Evolutionary conservation across 148 eudicot genomes (phyloP).

Genomic region (Bassia scoparia): DNA sequence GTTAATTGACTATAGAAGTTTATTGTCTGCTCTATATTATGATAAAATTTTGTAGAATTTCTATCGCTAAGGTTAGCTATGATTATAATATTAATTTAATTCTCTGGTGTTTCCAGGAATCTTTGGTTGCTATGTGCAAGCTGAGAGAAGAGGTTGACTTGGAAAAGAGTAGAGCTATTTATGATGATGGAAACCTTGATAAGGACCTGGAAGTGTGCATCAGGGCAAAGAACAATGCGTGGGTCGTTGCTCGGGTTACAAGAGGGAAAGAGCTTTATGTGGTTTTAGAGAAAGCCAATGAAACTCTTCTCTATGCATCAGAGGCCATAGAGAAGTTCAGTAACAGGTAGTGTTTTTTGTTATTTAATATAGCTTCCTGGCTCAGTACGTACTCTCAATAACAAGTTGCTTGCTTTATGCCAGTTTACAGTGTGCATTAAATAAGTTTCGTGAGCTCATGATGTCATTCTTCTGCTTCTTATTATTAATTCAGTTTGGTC

Average conservation of each 20-base stretch:
- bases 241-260: constrained; percentile 76
- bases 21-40: background rate
- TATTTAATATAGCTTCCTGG: background rate
- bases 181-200: constrained; percentile 46
- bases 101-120: constrained; percentile 50
- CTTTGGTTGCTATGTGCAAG: constrained; percentile 75
- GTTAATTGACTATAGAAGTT: background rate
- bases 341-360: constrained; percentile 47
- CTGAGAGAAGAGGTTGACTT: constrained; percentile 82
- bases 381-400: background rate
- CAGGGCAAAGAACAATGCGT: constrained; percentile 86
- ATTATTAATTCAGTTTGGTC: no score
- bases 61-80: background rate
- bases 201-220: constrained; percentile 82
- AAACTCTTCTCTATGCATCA: constrained; percentile 91
- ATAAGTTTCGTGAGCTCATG: background rate
- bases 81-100: background rate
- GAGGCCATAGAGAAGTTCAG: constrained; percentile 89
- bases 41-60: background rate
- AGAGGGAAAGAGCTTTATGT: constrained; percentile 91
- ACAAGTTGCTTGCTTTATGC: background rate
- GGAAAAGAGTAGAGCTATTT: constrained; percentile 61
- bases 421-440: background rate
- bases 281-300: constrained; percentile 87
- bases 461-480: background rate